Evolutionary conservation across 2,329 filamentous ascomycete species (phyloP), one percentile per base, ranked within the genome.

Genomic region (Epichloe baconii): DNA sequence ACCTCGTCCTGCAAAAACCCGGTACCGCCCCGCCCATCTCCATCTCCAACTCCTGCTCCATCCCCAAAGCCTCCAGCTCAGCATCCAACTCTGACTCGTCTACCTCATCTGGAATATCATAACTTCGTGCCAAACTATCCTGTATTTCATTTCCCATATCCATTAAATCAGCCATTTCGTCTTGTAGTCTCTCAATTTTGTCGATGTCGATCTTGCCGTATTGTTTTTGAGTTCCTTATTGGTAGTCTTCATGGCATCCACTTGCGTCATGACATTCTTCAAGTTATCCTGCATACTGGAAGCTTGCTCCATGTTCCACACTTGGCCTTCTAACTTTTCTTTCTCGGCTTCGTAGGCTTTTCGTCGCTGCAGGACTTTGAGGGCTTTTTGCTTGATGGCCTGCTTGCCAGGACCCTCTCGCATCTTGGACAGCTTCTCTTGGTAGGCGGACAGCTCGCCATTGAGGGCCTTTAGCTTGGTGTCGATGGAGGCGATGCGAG

Each of bases 231-330:
- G 78, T 62, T 88, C 85, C 72, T 95, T 95, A 62, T 93, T 95
- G 23, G 91, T 96, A 2, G 86, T 89, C 78, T 96, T 94, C 80
- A 98, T 91, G 11, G 91, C 90, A 66, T 97, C 91, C 44, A 97
- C 90, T 31, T 93, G 96, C 17, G 89, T 94, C 90, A 96, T 96
- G 56, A 93, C 91, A 68, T 97, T 97, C 68, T 94, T 93, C 49
- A 98, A 79, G 65, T 97, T 97, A 71, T 97, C 91, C 72, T 95
- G 89, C 91, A 97, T 96, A 78, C 90, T 94, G 66, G 86, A 86
- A 3, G 91, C 90, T 71, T 96, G 90, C 72, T 97, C 90, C 90
- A 98, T 96, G 72, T 97, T 97, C 90, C 90, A 97, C 21, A 88
- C 88, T 71, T 98, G 93, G 57, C 85, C 79, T 70, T 95, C 86